These are phyloP conservation scores for Lachnellula occidentalis DNA, from an alignment of 2,329 filamentous ascomycete genomes.

Conservation along the genomic window DNA sequence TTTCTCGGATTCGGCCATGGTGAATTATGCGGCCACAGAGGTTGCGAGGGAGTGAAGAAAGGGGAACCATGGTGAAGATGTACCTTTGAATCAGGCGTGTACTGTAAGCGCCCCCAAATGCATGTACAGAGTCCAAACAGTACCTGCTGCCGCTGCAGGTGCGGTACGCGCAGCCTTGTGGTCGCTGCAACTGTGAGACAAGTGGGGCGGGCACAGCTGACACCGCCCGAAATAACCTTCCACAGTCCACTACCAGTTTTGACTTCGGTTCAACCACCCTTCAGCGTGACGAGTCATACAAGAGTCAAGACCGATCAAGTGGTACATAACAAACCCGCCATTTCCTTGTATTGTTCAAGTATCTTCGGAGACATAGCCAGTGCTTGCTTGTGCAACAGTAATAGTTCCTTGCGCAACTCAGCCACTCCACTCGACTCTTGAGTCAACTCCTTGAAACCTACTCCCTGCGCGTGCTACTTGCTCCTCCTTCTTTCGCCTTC, in stretches of 20 bases:
- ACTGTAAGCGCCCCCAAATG: background rate
- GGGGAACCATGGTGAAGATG: slow-evolving; percentile 8
- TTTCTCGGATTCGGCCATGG: slow-evolving; percentile 13
- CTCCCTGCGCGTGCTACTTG: background rate
- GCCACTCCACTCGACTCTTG: background rate
- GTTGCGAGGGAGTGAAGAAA: slow-evolving; percentile 1
- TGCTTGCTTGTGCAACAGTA: background rate
- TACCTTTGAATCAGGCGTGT: background rate
- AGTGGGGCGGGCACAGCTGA: background rate
- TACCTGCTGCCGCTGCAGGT: background rate
- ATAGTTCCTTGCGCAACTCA: background rate
- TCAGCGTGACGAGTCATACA: background rate
- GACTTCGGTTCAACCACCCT: too few species aligned
- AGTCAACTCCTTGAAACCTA: background rate
- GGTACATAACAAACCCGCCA: slow-evolving; percentile 1
- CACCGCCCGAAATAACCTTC: background rate
- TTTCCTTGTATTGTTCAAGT: background rate
- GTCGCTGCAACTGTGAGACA: background rate
- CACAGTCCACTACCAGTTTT: too few species aligned
- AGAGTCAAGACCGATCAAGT: slow-evolving; percentile 15
- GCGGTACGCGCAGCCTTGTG: background rate
- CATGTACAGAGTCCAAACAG: too few species aligned
- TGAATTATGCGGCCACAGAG: background rate
- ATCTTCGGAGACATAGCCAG: background rate
- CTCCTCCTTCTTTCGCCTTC: too few species aligned